Evolutionary conservation across 75 land plant genomes (phyloP).

Genomic region (Azolla pinnata): DNA sequence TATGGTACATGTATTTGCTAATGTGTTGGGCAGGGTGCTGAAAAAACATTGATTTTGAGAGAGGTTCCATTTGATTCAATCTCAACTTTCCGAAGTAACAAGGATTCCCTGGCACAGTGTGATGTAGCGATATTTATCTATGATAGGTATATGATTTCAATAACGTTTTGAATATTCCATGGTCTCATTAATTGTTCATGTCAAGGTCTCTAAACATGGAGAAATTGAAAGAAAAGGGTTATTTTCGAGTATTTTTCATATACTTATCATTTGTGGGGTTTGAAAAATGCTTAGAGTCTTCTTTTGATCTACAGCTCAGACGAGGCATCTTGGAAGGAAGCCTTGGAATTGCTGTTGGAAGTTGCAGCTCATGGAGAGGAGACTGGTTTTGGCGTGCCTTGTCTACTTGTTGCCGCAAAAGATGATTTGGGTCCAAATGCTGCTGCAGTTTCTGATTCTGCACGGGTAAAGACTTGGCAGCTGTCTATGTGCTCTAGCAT

Average conservation of each 20-base stretch:
- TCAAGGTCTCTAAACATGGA: too few relatives aligned
- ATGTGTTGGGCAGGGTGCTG: constrained; percentile 52
- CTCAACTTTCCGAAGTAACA: constrained; percentile 32
- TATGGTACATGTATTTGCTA: too few relatives aligned
- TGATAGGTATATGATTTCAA: constrained; percentile 92
- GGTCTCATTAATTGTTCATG: too few relatives aligned
- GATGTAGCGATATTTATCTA: constrained; percentile 82
- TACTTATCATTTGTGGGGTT: too few relatives aligned
- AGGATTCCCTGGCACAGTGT: constrained; percentile 74
- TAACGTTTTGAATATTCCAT: too few relatives aligned
- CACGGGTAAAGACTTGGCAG: constrained; percentile 86
- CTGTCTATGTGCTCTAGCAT: too few relatives aligned
- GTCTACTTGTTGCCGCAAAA: constrained; percentile 85
- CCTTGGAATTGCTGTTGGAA: constrained; percentile 57
- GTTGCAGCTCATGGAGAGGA: constrained; percentile 84
- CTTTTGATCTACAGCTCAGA: constrained; percentile 78
- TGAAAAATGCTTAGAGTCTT: too few relatives aligned
- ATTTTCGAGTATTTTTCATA: too few relatives aligned
- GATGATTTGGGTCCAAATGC: constrained; percentile 79
- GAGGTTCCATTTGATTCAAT: constrained; percentile 70
- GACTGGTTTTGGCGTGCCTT: constrained; percentile 85
- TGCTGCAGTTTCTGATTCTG: constrained; percentile 51
- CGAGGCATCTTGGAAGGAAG: constrained; percentile 67
- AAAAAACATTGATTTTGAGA: constrained; percentile 64
- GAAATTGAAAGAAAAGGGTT: too few relatives aligned